Evolutionary conservation across 768 basidiomycete genomes (phyloP).

Genomic region (Podaxis sp.): DNA sequence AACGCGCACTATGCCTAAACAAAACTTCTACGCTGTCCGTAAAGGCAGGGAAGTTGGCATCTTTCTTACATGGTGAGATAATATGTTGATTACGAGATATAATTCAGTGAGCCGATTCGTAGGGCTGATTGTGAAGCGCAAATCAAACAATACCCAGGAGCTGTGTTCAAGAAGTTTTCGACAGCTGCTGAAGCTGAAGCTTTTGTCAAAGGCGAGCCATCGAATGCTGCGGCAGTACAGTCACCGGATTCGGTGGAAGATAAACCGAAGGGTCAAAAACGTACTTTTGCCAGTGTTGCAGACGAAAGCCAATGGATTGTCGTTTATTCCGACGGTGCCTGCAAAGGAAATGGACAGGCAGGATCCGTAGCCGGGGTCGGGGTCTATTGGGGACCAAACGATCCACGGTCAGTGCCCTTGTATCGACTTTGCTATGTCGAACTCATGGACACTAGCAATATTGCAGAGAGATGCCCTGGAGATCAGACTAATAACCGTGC

Average conservation of each 20-base stretch:
- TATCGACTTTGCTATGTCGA: neutral
- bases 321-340: conserved; percentile 88
- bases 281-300: conserved; percentile 14
- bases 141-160: conserved; percentile 56
- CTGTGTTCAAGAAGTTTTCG: conserved; percentile 65
- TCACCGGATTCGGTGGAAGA: conserved; percentile 9
- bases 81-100: neutral
- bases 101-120: conserved; percentile 5
- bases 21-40: conserved; percentile 69
- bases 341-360: conserved; percentile 71
- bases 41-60: conserved; percentile 63
- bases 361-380: conserved; percentile 77
- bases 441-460: conserved; percentile 48
- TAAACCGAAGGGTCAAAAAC: neutral
- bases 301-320: conserved; percentile 36
- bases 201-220: conserved; percentile 35
- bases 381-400: conserved; percentile 79
- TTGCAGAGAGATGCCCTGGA: conserved; percentile 79
- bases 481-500: conserved; percentile 86
- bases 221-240: neutral
- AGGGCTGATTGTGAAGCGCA: conserved; percentile 75
- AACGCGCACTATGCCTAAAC: conserved; percentile 28
- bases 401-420: conserved; percentile 45
- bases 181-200: conserved; percentile 51
- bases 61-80: conserved; percentile 62